Base-by-base conservation (phyloP, 1,284 basidiomycete species). In the Fomitopsis palustris region DNA sequence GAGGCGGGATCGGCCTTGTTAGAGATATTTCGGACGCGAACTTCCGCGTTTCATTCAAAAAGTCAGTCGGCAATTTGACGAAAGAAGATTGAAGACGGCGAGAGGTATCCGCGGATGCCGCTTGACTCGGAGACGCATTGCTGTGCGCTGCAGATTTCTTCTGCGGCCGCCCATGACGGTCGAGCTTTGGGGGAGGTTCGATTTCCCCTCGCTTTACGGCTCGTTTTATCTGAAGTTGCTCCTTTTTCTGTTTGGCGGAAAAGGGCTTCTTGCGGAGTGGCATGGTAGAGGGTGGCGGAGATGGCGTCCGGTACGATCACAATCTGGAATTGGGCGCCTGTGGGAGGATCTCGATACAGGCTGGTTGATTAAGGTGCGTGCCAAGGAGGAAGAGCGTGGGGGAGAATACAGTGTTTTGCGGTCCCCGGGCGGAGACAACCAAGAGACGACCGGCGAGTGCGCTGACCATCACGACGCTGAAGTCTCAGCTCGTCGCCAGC, bases 151-250 rank as follows among this genome's bases (percentile, higher is more conserved):
- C 53, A 67, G 56, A 60, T 72, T 63, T 60, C 69, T 61, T 63
- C 74, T 74, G 54, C 70, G 47, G 31, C 25, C 38, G 49, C 17
- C 49, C 49, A 38, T 39, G 56, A 1, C 29, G 39, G 37, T 42
- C 60, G 21, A 81, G 73, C 42, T 78, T 75, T 33, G 79, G 73
- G 4, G 80, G 73, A 23, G 66, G 53, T 17, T 52, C 49, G 5
- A 80, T 69, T 64, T 93, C 90, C 19, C 90, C 92, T 37, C 92
- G 85, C 71, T 95, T 95, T 35, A 87, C 75, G 0, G 92, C 92
- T n/a, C 92, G 86, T 67, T 89, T 90, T 60, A 85, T 78, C 69
- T 88, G 84, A 5, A 87, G 78, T 62, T 90, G 81, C 7, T 81
- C 84, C 66, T 87, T 92, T 67, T 85, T 88, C 70, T 90, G 80